Evolutionary conservation across 345 rosid genomes (phyloP), one percentile per base, ranked within the genome.

Genomic region (Melaleuca alternifolia): DNA sequence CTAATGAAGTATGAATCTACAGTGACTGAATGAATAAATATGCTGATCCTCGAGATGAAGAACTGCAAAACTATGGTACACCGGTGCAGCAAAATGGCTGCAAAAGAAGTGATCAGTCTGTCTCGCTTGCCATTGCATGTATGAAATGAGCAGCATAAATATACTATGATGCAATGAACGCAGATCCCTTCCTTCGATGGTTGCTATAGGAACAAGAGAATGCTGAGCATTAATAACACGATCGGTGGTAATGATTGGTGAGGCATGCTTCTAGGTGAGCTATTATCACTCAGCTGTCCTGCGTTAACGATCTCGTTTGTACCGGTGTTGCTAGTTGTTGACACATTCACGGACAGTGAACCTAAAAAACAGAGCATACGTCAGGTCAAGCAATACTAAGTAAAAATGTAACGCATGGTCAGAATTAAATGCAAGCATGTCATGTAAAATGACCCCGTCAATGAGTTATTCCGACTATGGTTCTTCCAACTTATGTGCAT

Each of bases 221-320:
- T 54, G 57, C 90, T 16, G 18, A 91, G 85, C 83, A 88, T 62
- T 54, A 88, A 84, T 28, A 90, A 85, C 5, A 88, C 51, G 51
- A 85, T 87, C 86, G 50, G 84, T 28, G 65, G 83, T 13, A 82
- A 62, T 71, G 77, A 87, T 85, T 46, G 87, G 62, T 46, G 50
- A 21, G 89, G 89, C 61, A 54, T 26, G 84, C 84, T 81, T 59
- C 51, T 75, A 5, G 89, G 87, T 24, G 95, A 93, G 79, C 86
- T 87, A 79, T 83, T 87, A 28, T 91, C 88, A 61, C 90, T 92
- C 85, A 93, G 84, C 89, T 92, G 91, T 82, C 98, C 98, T 2
- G 99, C 93, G 12, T 93, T 94, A 50, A 97, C 95, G 18, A 83
- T 93, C 86, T 96, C 98, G 13, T 92, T 96, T 90, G 88, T 93